Conservation (phyloP, 2,329 filamentous ascomycete genomes). For the Aureobasidium subglaciale region DNA sequence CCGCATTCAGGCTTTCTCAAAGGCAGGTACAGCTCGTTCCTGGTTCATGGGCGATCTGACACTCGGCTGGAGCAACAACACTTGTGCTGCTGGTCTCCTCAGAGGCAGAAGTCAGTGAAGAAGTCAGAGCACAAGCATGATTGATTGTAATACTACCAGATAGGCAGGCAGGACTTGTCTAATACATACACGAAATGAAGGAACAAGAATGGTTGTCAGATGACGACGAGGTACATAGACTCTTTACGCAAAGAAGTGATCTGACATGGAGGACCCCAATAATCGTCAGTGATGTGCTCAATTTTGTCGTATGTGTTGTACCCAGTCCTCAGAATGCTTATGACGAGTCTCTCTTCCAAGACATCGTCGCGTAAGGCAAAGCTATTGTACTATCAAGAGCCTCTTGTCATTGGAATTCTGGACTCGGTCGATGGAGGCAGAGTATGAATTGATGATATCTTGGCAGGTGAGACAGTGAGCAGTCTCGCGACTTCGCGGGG, state of each 20-base stretch:
- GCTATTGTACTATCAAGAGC: no score
- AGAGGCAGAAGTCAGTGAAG: conserved; percentile 68
- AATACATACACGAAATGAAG: neutral
- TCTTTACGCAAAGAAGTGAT: neutral
- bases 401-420: no score
- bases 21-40: conserved; percentile 27
- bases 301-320: no score
- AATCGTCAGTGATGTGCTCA: neutral
- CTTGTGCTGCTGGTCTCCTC: conserved; percentile 55
- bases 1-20: conserved; percentile 41
- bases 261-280: neutral
- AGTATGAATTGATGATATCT: neutral
- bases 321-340: no score
- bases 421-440: no score
- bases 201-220: neutral
- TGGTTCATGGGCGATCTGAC: conserved; percentile 45
- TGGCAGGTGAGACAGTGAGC: neutral
- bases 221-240: neutral
- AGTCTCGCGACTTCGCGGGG: neutral
- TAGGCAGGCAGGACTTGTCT: conserved; percentile 6
- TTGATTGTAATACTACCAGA: neutral
- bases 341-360: no score
- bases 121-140: conserved; percentile 56
- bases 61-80: conserved; percentile 45
- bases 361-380: no score